Evolutionary conservation across 352 stramenopile genomes (phyloP).

Genomic region (Phytopythium cucurbitacearum): DNA sequence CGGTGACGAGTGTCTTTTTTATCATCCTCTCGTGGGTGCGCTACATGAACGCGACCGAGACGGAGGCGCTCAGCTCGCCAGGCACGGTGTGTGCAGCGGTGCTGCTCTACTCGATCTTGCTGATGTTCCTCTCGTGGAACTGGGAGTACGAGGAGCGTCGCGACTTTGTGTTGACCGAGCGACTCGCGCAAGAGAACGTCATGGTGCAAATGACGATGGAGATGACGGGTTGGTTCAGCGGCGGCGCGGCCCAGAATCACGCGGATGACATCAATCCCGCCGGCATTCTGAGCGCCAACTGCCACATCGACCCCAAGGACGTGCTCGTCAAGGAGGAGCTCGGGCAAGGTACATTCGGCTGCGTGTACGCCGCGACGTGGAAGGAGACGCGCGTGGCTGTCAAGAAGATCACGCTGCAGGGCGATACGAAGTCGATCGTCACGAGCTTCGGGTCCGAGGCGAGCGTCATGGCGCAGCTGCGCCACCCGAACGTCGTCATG

Average conservation of each 20-base stretch:
- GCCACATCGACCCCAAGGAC: slow-evolving; percentile 81
- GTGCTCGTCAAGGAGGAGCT: slow-evolving; percentile 78
- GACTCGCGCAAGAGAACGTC: slow-evolving; percentile 80
- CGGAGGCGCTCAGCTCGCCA: slow-evolving; percentile 49
- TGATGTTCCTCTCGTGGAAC: slow-evolving; percentile 81
- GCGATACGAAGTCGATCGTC: slow-evolving; percentile 76
- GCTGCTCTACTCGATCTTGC: slow-evolving; percentile 73
- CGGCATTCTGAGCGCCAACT: slow-evolving; percentile 74
- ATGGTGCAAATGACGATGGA: slow-evolving; percentile 89
- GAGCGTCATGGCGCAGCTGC: slow-evolving; percentile 80
- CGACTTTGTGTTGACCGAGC: slow-evolving; percentile 78
- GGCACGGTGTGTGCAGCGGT: slow-evolving; percentile 70
- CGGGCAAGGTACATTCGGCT: slow-evolving; percentile 70
- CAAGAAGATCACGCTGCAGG: slow-evolving; percentile 82
- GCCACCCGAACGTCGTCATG: slow-evolving; percentile 86
- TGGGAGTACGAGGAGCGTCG: slow-evolving; percentile 87
- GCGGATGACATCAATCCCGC: slow-evolving; percentile 31
- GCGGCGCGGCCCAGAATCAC: slow-evolving; percentile 53
- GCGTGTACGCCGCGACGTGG: slow-evolving; percentile 71
- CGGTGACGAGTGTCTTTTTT: slow-evolving; percentile 64
- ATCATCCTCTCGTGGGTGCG: slow-evolving; percentile 71
- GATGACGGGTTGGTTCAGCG: slow-evolving; percentile 86
- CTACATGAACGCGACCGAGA: slow-evolving; percentile 23
- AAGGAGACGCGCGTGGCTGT: slow-evolving; percentile 81
- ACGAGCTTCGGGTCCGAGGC: slow-evolving; percentile 80